Conservation (phyloP, 1,284 basidiomycete genomes). For the Ceratobasidium sp. region DNA sequence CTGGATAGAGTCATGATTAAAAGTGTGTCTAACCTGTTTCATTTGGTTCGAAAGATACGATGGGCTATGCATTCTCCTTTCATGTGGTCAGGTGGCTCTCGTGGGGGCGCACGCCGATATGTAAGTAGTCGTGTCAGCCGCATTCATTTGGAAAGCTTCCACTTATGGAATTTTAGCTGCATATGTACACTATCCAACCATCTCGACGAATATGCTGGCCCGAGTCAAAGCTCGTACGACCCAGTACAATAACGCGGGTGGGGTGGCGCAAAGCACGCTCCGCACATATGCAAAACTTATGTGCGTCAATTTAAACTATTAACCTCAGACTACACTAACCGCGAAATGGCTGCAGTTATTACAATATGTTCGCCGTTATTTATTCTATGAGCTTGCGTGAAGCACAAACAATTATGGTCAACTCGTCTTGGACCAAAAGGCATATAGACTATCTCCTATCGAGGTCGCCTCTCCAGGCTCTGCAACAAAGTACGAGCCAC, state of each 20-base stretch:
- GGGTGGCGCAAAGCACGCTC: conserved; percentile 71
- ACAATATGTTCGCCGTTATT: conserved; percentile 85
- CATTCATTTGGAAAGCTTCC: conserved; percentile 55
- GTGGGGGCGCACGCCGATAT: conserved; percentile 49
- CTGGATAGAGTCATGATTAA: background rate
- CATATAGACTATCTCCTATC: conserved; percentile 74
- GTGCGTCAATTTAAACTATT: conserved; percentile 61
- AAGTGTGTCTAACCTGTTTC: conserved; percentile 13
- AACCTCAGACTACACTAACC: conserved; percentile 16
- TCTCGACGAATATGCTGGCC: conserved; percentile 93
- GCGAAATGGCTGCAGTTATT: conserved; percentile 73
- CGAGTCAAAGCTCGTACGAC: conserved; percentile 75
- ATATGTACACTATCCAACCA: conserved; percentile 97
- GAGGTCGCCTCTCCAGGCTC: conserved; percentile 51
- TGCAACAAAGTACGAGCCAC: conserved; percentile 4
- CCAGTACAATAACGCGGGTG: conserved; percentile 77
- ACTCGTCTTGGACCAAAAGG: conserved; percentile 93
- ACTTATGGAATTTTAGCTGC: conserved; percentile 72
- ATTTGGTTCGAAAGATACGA: conserved; percentile 77
- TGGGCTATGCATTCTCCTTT: conserved; percentile 97
- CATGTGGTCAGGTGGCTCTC: conserved; percentile 77
- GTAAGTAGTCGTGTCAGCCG: conserved; percentile 54
- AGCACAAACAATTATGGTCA: conserved; percentile 85
- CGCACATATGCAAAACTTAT: conserved; percentile 79
- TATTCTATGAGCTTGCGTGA: conserved; percentile 83